Evolutionary conservation across 371 early-diverging fungal genomes (phyloP).

Genomic region (Mortierella sp.): DNA sequence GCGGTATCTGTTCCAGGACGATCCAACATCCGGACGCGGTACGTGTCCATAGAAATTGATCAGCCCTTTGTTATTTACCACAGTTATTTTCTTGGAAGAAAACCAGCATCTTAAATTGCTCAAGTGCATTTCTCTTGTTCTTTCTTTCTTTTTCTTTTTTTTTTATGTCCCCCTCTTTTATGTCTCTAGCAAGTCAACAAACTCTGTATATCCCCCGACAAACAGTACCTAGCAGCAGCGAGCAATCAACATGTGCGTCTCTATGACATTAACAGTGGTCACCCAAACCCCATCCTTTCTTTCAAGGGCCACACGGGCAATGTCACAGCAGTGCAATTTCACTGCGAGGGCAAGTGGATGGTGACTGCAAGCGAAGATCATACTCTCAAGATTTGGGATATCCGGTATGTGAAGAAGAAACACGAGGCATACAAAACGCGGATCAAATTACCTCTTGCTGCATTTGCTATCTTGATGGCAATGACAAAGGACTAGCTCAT

Average conservation of each 20-base stretch:
- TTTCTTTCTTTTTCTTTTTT: neutral
- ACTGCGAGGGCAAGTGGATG: constrained; percentile 92
- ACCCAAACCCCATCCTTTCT: constrained; percentile 81
- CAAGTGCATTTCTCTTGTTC: constrained; percentile 2
- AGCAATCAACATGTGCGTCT: constrained; percentile 89
- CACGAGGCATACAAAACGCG: neutral
- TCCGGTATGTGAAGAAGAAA: constrained; percentile 55
- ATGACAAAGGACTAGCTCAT: neutral
- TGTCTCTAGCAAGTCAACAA: constrained; percentile 88
- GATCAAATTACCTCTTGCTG: neutral
- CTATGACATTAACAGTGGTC: constrained; percentile 85
- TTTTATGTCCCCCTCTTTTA: neutral
- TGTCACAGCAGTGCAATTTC: constrained; percentile 93
- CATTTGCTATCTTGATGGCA: neutral
- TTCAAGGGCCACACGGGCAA: constrained; percentile 93
- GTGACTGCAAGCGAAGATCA: constrained; percentile 95
- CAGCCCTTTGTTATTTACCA: too few species aligned
- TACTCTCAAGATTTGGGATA: constrained; percentile 93
- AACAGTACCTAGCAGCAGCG: constrained; percentile 92
- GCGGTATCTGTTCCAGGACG: constrained; percentile 92
- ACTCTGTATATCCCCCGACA: constrained; percentile 93
- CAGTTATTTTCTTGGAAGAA: too few species aligned
- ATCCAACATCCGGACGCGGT: constrained; percentile 94
- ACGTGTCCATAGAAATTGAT: constrained; percentile 20
- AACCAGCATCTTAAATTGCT: too few species aligned